phyloP scores from a whole-genome alignment of 73 alveolate genomes.

The Stentor coeruleus region DNA sequence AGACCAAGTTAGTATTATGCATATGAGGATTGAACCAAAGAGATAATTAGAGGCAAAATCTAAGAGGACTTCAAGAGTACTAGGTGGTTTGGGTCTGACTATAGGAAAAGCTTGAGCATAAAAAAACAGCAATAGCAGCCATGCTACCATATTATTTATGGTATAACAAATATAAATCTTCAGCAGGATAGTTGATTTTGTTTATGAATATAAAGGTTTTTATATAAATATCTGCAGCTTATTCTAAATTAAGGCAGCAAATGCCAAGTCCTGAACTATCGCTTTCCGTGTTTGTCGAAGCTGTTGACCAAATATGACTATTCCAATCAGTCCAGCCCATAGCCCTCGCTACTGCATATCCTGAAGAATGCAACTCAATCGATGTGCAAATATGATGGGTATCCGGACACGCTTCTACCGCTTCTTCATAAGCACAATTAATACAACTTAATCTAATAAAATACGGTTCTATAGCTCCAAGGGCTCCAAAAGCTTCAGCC shows the following conservation, averaged over 20 bases:
- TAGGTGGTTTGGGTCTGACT: neutral
- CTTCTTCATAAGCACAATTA: neutral
- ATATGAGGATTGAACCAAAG: neutral
- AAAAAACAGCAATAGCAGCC: neutral
- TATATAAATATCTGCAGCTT: neutral
- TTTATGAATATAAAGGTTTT: neutral
- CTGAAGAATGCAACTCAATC: conserved; percentile 11
- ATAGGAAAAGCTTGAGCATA: neutral
- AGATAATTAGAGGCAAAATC: neutral
- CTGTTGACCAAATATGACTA: conserved; percentile 19
- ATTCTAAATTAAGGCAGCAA: conserved; percentile 20
- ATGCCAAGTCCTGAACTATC: conserved; percentile 17
- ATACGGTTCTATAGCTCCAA: conserved; percentile 12
- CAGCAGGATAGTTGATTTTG: no score
- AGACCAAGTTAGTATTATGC: neutral
- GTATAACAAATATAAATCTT: no score
- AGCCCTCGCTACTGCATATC: conserved; percentile 14
- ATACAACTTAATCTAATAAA: conserved; percentile 5
- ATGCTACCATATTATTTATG: no score
- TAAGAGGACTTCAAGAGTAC: neutral
- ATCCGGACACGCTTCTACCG: conserved; percentile 9
- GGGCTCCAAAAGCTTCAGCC: conserved; percentile 18
- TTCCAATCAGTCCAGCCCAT: conserved; percentile 29
- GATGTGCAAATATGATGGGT: conserved; percentile 23
- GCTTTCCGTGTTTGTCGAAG: neutral